Evolutionary conservation across 805 yeast species (phyloP).

Genomic region (Myxozyma kluyveri): DNA sequence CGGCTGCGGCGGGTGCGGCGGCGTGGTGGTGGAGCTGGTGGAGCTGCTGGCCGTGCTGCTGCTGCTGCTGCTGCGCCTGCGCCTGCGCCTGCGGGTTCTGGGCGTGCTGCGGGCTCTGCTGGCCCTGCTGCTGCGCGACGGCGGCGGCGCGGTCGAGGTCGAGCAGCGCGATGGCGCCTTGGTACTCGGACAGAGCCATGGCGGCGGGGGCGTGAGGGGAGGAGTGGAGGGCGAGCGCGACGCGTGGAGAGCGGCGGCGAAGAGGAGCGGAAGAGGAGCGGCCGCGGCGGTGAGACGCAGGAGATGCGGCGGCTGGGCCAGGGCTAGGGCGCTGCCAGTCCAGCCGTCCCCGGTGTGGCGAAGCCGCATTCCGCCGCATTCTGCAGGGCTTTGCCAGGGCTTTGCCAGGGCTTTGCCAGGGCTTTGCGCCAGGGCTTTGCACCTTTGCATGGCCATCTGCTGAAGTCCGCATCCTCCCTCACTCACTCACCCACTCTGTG

Average conservation of each 20-base stretch:
- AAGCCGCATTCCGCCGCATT: not conserved
- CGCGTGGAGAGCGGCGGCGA: conserved; percentile 1
- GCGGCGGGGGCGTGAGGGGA: conserved; percentile 1
- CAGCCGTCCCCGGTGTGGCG: not conserved
- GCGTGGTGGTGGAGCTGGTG: no score
- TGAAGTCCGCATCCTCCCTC: no score
- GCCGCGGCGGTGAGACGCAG: not conserved
- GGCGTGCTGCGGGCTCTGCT: conserved; percentile 5
- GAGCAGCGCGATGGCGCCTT: conserved; percentile 32
- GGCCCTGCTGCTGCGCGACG: conserved; percentile 11
- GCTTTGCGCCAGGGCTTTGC: no score
- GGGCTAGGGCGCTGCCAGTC: not conserved
- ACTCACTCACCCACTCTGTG: no score
- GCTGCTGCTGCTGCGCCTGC: conserved; percentile 13
- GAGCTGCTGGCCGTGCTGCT: conserved; percentile 9
- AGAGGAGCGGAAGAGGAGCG: not conserved
- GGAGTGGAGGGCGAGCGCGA: not conserved
- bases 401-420: no score
- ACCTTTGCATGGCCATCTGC: no score
- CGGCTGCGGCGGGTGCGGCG: not conserved
- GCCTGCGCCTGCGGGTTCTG: conserved; percentile 5
- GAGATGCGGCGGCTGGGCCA: not conserved
- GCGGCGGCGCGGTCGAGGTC: conserved; percentile 28
- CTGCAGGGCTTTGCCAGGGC: no score
- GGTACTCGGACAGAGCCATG: conserved; percentile 30